Percentiles rank a stretch among this genome's conserved stretches.
Evolutionary conservation across 352 stramenopile species (phyloP).

Genomic region (Phytophthora vignae): DNA sequence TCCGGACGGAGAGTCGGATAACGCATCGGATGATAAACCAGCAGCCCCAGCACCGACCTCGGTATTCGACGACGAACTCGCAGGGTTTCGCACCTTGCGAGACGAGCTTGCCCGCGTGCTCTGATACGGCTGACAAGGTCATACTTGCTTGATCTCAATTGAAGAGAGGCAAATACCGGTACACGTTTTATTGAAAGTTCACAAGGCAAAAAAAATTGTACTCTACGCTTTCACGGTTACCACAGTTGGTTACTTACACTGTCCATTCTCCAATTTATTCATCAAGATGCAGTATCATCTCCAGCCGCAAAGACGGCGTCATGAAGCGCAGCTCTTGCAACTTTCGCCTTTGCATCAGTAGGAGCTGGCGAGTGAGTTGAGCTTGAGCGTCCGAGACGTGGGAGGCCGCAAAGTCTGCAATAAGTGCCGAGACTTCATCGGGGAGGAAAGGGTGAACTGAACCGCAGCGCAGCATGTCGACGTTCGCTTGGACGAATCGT

Average conservation of each 20-base stretch:
- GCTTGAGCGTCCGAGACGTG: constrained; percentile 8
- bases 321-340: constrained; percentile 26
- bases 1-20: neutral
- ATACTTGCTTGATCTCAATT: constrained; percentile 1
- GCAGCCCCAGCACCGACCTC: constrained; percentile 1
- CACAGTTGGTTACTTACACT: too few relatives aligned
- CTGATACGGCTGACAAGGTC: constrained; percentile 9
- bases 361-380: constrained; percentile 7
- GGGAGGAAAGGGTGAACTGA: constrained; percentile 4
- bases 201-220: neutral
- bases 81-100: constrained; percentile 69
- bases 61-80: constrained; percentile 84
- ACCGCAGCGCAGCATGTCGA: constrained; percentile 15
- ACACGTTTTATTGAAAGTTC: neutral
- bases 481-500: constrained; percentile 27
- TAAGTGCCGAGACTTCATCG: constrained; percentile 8
- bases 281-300: neutral
- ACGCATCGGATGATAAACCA: neutral
- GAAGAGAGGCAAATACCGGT: constrained; percentile 3
- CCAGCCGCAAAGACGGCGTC: constrained; percentile 17
- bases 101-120: constrained; percentile 66
- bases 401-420: constrained; percentile 18
- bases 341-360: constrained; percentile 11
- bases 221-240: neutral
- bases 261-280: neutral